Percentiles rank a stretch among this genome's conserved stretches.
phyloP scores from a whole-genome alignment of 2,329 filamentous ascomycete genomes.

The Dactylellina cionopaga region DNA sequence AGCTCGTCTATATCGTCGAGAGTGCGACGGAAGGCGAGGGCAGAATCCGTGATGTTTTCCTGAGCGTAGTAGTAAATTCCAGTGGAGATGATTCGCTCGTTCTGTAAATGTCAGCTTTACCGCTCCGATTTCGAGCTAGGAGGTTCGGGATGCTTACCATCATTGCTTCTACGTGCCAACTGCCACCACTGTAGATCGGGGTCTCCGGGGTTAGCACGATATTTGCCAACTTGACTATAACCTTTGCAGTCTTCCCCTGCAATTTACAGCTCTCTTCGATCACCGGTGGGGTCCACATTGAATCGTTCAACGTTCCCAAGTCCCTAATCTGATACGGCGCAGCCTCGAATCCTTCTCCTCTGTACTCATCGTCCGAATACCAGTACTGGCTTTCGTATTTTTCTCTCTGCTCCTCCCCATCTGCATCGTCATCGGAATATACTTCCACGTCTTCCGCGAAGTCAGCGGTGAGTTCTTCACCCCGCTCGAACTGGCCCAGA shows the following conservation, averaged over 20 bases:
- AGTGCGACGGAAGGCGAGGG: constrained; percentile 66
- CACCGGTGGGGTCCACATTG: neutral
- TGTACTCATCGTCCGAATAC: neutral
- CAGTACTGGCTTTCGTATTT: neutral
- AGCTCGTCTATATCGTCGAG: constrained; percentile 14
- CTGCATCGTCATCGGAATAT: neutral
- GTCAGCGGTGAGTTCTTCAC: constrained; percentile 15
- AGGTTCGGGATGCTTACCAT: constrained; percentile 53
- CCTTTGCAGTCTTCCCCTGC: constrained; percentile 65
- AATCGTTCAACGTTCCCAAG: neutral
- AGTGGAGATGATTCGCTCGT: constrained; percentile 73
- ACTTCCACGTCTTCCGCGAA: neutral
- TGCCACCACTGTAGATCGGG: constrained; percentile 64
- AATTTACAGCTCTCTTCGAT: neutral
- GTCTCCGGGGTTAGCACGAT: constrained; percentile 70
- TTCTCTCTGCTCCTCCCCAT: constrained; percentile 9
- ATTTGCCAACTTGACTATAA: constrained; percentile 72
- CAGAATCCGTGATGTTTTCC: constrained; percentile 69
- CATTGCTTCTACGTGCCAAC: constrained; percentile 69
- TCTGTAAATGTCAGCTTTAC: constrained; percentile 58
- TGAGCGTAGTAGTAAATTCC: constrained; percentile 71
- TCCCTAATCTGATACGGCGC: constrained; percentile 29
- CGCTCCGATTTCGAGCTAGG: neutral
- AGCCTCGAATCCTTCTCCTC: neutral
- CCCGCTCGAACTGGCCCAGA: constrained; percentile 27